Conservation (phyloP, 2,329 filamentous ascomycete genomes). For the Alternaria gaisen region DNA sequence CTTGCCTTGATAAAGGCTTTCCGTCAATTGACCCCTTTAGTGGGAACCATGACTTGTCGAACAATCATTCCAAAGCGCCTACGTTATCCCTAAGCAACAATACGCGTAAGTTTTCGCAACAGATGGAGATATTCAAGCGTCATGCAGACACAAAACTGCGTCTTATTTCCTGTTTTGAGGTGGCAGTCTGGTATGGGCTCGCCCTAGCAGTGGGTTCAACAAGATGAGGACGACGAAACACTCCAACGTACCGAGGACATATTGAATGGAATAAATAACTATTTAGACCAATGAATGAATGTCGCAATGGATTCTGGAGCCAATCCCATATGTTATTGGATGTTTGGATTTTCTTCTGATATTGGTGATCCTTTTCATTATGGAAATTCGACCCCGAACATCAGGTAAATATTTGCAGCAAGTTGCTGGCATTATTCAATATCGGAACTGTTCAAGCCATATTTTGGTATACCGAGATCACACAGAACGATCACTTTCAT, state of each 20-base stretch:
- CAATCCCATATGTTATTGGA: not conserved
- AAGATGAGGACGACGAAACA: not conserved
- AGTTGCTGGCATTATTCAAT: not conserved
- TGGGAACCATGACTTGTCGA: not conserved
- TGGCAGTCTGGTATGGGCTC: not conserved
- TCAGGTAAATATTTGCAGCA: not conserved
- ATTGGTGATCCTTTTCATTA: not conserved
- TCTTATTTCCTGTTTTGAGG: not conserved
- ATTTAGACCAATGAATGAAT: not conserved
- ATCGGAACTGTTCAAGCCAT: not conserved
- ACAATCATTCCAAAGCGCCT: not conserved
- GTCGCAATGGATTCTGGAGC: not conserved
- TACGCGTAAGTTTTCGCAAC: not conserved
- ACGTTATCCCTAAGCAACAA: not conserved
- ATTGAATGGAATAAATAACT: not conserved
- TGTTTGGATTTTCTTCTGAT: not conserved
- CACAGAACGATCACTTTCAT: not conserved
- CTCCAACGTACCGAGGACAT: not conserved
- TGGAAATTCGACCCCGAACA: not conserved
- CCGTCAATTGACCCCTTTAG: constrained; percentile 1
- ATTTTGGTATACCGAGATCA: not conserved
- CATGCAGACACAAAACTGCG: not conserved
- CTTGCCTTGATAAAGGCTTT: constrained; percentile 9
- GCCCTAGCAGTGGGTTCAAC: not conserved
- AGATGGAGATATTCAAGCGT: not conserved